These are phyloP conservation scores for Claviceps sp. DNA, from an alignment of 2,329 filamentous ascomycete species.

Conservation along the genomic window DNA sequence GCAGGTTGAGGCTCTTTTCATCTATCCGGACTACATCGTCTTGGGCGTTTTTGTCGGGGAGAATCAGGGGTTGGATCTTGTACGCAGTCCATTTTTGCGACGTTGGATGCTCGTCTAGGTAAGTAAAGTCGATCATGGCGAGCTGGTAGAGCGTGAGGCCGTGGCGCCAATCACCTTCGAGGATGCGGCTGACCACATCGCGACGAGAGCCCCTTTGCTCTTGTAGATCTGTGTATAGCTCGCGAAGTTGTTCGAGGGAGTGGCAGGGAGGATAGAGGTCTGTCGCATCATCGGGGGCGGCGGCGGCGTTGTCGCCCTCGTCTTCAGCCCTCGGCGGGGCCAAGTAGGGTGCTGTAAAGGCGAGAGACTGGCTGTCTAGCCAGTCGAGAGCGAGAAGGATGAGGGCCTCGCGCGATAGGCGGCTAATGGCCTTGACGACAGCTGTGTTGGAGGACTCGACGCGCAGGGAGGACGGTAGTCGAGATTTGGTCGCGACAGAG, in stretches of 20 bases:
- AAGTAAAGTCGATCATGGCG: conserved; percentile 54
- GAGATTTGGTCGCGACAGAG: conserved; percentile 57
- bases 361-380: conserved; percentile 54
- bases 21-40: conserved; percentile 29
- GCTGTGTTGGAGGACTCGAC: conserved; percentile 51
- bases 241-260: conserved; percentile 52
- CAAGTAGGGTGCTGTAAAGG: conserved; percentile 32
- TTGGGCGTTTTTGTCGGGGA: conserved; percentile 21
- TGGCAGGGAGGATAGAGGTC: conserved; percentile 57
- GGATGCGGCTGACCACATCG: conserved; percentile 49
- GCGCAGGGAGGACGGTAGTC: conserved; percentile 57
- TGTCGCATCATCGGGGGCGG: conserved; percentile 41
- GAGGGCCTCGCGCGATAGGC: conserved; percentile 58
- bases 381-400: conserved; percentile 62
- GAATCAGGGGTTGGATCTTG: conserved; percentile 40
- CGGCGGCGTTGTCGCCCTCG: conserved; percentile 24
- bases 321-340: conserved; percentile 11
- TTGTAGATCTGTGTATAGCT: conserved; percentile 49
- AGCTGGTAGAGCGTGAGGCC: conserved; percentile 53
- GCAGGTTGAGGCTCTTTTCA: conserved; percentile 36
- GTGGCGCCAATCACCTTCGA: conserved; percentile 55
- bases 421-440: conserved; percentile 52
- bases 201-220: conserved; percentile 45
- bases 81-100: conserved; percentile 53
- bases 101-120: conserved; percentile 50